Evolutionary conservation across 805 yeast species (phyloP).

Genomic region (Wickerhamiella brachini): DNA sequence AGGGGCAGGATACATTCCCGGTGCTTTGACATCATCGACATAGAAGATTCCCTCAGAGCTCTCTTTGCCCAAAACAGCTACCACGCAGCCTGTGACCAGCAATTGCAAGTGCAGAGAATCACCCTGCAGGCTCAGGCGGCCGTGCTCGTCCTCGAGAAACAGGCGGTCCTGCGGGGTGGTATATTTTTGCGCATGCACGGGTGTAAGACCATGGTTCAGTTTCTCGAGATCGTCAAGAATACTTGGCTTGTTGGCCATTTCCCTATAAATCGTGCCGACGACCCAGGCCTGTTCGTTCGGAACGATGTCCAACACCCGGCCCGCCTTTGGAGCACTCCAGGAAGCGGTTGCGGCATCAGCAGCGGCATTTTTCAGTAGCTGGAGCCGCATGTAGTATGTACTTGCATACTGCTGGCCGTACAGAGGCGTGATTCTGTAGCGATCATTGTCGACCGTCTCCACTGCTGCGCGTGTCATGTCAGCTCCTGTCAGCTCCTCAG

Average conservation of each 20-base stretch:
- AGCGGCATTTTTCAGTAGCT: conserved; percentile 34
- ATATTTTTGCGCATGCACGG: conserved; percentile 21
- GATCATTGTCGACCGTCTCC: not conserved
- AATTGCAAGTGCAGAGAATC: conserved; percentile 35
- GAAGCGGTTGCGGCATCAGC: conserved; percentile 33
- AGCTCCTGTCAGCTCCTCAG: too few relatives aligned
- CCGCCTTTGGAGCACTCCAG: conserved; percentile 41
- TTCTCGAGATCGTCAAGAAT: conserved; percentile 63
- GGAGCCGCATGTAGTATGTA: conserved; percentile 41
- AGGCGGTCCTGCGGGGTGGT: conserved; percentile 36
- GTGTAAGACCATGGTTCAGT: conserved; percentile 15
- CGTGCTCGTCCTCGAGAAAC: conserved; percentile 85
- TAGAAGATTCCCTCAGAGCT: conserved; percentile 70
- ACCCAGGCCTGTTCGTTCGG: conserved; percentile 61
- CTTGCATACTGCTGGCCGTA: conserved; percentile 39
- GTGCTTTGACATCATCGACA: conserved; percentile 66
- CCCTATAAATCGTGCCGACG: conserved; percentile 74
- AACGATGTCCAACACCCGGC: conserved; percentile 47
- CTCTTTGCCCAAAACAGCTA: conserved; percentile 80
- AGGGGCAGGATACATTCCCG: conserved; percentile 29
- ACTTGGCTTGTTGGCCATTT: conserved; percentile 73
- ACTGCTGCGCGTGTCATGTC: not conserved
- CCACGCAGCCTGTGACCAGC: conserved; percentile 78
- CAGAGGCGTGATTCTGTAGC: not conserved
- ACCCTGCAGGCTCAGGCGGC: conserved; percentile 64